Base-by-base conservation (phyloP, 768 basidiomycete genomes). In the Suillus placidus region DNA sequence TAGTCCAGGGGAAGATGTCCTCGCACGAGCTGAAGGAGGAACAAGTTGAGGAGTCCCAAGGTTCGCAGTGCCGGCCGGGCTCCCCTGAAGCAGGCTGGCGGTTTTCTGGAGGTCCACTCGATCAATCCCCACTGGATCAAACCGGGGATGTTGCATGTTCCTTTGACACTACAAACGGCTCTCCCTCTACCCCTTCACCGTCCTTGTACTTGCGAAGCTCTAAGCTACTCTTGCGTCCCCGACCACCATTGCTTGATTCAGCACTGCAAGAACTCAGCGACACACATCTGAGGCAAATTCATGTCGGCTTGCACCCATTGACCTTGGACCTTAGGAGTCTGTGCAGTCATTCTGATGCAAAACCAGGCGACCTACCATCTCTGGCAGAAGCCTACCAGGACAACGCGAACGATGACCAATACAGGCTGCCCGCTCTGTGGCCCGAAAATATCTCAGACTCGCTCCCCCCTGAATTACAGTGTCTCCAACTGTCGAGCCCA, bases 81-180 rank as follows among this genome's bases (percentile, higher is more conserved):
- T 37, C 49, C 47, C 42, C 47, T 51, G 52, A 20, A n/a, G 3
- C 23, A 20, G 61, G 38, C 26, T 76, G 71, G 76, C 74, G 61
- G 0, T 57, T 60, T 34, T 74, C 74, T 0, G 74, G 68, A 5
- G 74, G 74, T 10, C 74, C 74, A 9, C 76, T 76, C 51, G 74
- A 76, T 61, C 70, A 66, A 6, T 47, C 63, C 1, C 23, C 12
- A 13, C 3, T 23, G 5, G 34, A 38, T 40, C 23, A 26, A 20
- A 60, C 6, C 4, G 58, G 6, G 1, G 12, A 60, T 30, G 18
- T 42, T 3, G 26, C 38, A 2, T 1, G 26, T 60, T 30, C 26
- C 16, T 6, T 26, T 18, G 26, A 60, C 38, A 57, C 8, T 38
- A 20, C n/a, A 37, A 14, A 37, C 6, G 23, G 37, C 6, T 30